These are phyloP conservation scores for Paraleonurus japonicus DNA, from an alignment of 257 asterid species.

Conservation along the genomic window DNA sequence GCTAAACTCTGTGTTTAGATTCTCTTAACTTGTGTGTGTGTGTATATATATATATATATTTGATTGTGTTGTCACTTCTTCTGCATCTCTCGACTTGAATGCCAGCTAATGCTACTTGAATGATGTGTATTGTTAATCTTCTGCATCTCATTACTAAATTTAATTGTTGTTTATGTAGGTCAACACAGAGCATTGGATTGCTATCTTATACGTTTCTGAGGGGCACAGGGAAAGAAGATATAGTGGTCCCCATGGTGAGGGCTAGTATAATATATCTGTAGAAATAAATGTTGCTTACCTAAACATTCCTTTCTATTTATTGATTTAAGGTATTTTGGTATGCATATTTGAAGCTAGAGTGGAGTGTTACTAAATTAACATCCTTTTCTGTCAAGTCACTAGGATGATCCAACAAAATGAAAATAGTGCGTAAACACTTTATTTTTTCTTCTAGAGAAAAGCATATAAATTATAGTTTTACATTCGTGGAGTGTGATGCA, in stretches of 20 bases:
- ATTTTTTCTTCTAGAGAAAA: not conserved
- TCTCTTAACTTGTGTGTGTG: no score
- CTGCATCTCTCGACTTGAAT: not conserved
- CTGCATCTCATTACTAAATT: slow-evolving; percentile 5
- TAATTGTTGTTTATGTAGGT: slow-evolving; percentile 39
- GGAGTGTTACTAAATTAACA: not conserved
- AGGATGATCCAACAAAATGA: not conserved
- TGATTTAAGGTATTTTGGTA: not conserved
- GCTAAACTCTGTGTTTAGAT: not conserved
- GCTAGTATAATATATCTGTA: not conserved
- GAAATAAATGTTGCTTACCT: not conserved
- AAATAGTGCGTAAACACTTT: not conserved
- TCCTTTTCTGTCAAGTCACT: slow-evolving; percentile 6
- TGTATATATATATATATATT: no score
- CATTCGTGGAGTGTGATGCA: not conserved
- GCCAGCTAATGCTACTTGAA: not conserved
- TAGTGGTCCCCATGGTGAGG: slow-evolving; percentile 88
- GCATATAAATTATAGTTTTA: not conserved
- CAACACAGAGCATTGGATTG: slow-evolving; percentile 84
- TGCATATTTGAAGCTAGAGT: slow-evolving; percentile 1
- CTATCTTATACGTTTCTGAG: slow-evolving; percentile 81
- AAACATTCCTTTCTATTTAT: slow-evolving; percentile 1
- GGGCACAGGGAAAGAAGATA: slow-evolving; percentile 84
- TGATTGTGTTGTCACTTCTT: not conserved
- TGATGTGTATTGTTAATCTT: slow-evolving; percentile 10